Evolutionary conservation across 2,329 filamentous ascomycete species (phyloP).

Genomic region (Metarhizium anisopliae): DNA sequence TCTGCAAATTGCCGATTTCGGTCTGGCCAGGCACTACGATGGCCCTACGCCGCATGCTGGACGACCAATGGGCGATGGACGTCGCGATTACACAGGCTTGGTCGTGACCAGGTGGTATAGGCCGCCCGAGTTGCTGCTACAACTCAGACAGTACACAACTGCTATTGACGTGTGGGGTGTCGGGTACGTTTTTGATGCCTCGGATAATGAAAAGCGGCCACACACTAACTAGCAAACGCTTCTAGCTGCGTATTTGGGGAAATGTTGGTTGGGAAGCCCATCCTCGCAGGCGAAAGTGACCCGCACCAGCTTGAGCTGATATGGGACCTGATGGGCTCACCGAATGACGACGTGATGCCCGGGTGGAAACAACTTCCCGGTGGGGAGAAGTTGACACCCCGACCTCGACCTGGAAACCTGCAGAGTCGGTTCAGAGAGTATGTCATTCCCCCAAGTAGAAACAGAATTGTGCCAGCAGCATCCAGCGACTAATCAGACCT

Average conservation of each 20-base stretch:
- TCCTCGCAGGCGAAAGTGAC: slow-evolving; percentile 83
- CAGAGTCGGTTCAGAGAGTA: slow-evolving; percentile 67
- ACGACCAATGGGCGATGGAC: slow-evolving; percentile 72
- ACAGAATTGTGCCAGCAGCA: slow-evolving; percentile 6
- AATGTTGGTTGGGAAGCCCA: slow-evolving; percentile 91
- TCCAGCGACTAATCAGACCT: background rate
- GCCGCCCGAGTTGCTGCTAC: slow-evolving; percentile 83
- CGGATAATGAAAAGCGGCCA: background rate
- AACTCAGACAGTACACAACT: slow-evolving; percentile 86
- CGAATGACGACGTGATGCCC: slow-evolving; percentile 86
- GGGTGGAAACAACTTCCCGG: slow-evolving; percentile 79
- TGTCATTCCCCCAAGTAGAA: slow-evolving; percentile 12
- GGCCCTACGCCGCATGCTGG: slow-evolving; percentile 70
- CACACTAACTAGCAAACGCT: slow-evolving; percentile 11
- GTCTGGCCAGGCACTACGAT: slow-evolving; percentile 86
- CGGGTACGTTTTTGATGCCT: slow-evolving; percentile 48
- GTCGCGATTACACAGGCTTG: slow-evolving; percentile 87
- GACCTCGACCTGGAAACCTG: slow-evolving; percentile 55
- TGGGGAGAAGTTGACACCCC: slow-evolving; percentile 63
- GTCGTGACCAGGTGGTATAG: slow-evolving; percentile 97
- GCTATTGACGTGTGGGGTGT: slow-evolving; percentile 98
- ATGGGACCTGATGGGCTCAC: slow-evolving; percentile 84
- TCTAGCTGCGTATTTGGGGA: slow-evolving; percentile 91
- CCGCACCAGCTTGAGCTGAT: slow-evolving; percentile 86
- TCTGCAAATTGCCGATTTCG: slow-evolving; percentile 95